Conservation (phyloP, 1,139 yeast species). For the Saccharomyces hybrid region DNA sequence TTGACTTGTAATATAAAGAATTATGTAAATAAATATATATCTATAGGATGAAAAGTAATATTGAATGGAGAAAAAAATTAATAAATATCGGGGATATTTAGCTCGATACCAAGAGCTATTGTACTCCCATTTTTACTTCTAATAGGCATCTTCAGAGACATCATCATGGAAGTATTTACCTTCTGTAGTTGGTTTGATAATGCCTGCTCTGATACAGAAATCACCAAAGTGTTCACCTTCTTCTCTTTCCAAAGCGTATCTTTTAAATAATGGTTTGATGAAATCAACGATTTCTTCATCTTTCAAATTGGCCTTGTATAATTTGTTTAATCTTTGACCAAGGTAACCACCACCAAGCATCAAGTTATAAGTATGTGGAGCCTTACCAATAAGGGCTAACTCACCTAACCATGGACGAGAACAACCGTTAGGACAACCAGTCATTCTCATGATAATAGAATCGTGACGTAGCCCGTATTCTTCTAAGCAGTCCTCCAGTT, state of each 20-base stretch:
- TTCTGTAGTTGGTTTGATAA: slow-evolving; percentile 79
- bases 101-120: not conserved
- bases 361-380: slow-evolving; percentile 85
- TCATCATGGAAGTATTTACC: slow-evolving; percentile 95
- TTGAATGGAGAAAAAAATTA: not conserved
- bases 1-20: not conserved
- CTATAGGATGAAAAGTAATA: not conserved
- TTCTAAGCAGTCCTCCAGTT: slow-evolving; percentile 77
- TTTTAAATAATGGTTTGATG: slow-evolving; percentile 79
- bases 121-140: not conserved
- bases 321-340: slow-evolving; percentile 88
- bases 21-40: not conserved
- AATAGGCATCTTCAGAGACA: slow-evolving; percentile 64
- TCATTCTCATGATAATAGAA: slow-evolving; percentile 94
- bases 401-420: slow-evolving; percentile 98
- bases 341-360: slow-evolving; percentile 95
- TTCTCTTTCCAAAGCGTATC: slow-evolving; percentile 86
- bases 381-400: slow-evolving; percentile 92
- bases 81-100: not conserved
- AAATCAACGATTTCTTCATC: slow-evolving; percentile 79
- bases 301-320: slow-evolving; percentile 78
- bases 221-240: slow-evolving; percentile 96
- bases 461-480: slow-evolving; percentile 92
- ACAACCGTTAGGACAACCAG: slow-evolving; percentile 98
- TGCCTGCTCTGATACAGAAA: slow-evolving; percentile 76